These are phyloP conservation scores for Aspergillus neoniger DNA, from an alignment of 2,329 filamentous ascomycete species.

Conservation along the genomic window DNA sequence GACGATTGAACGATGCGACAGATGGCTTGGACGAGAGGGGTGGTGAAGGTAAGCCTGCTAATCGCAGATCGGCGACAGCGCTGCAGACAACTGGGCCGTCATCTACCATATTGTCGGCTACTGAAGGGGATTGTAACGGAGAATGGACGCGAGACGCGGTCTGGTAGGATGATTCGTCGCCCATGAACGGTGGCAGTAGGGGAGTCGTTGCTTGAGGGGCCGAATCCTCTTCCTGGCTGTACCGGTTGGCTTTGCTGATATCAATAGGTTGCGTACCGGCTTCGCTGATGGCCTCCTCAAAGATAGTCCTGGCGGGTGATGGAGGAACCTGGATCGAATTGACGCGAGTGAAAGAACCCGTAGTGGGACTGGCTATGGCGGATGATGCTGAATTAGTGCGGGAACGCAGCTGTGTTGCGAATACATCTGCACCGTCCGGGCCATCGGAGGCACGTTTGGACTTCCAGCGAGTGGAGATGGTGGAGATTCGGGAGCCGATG, in stretches of 20 bases:
- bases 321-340: conserved; percentile 58
- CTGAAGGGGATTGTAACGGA: conserved; percentile 81
- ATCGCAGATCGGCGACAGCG: conserved; percentile 47
- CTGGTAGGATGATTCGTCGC: conserved; percentile 52
- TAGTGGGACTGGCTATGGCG: conserved; percentile 38
- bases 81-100: conserved; percentile 48
- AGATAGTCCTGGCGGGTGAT: conserved; percentile 65
- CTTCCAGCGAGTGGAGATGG: conserved; percentile 59
- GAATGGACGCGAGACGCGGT: conserved; percentile 66
- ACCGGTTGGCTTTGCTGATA: conserved; percentile 54
- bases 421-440: conserved; percentile 30
- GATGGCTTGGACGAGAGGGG: conserved; percentile 78
- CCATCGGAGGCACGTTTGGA: conserved; percentile 41
- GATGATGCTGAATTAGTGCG: conserved; percentile 48
- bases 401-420: conserved; percentile 39
- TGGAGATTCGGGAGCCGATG: conserved; percentile 69
- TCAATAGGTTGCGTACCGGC: conserved; percentile 56
- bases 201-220: conserved; percentile 75
- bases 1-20: conserved; percentile 68
- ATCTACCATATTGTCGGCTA: conserved; percentile 60
- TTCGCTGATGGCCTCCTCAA: conserved; percentile 55
- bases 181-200: conserved; percentile 78
- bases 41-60: conserved; percentile 62
- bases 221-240: conserved; percentile 52
- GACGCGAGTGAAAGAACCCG: conserved; percentile 40